phyloP scores from a whole-genome alignment of 202 grass and related monocot species.

The Saccharum hybrid region DNA sequence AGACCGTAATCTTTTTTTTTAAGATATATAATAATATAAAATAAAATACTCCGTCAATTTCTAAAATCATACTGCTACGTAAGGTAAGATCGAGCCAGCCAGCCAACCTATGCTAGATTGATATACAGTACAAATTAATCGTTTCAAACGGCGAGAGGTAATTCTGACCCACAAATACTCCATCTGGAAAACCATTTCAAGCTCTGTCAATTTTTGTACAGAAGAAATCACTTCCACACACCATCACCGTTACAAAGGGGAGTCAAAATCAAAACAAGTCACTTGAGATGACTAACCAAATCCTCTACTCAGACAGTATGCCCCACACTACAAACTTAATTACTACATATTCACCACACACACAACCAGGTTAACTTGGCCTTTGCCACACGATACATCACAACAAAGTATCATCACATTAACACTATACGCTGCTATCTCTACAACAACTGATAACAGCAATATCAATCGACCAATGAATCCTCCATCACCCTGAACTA shows the following conservation, averaged over 20 bases:
- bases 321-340: not conserved
- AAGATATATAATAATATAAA: not conserved
- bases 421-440: conserved; percentile 28
- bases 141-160: not conserved
- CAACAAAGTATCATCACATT: conserved; percentile 39
- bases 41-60: not conserved
- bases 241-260: conserved; percentile 34
- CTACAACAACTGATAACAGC: conserved; percentile 18
- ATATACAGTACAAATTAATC: too few species aligned
- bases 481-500: not conserved
- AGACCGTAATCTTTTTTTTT: not conserved
- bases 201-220: conserved; percentile 23
- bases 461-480: conserved; percentile 24
- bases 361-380: conserved; percentile 49
- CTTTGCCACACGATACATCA: conserved; percentile 46
- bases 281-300: not conserved
- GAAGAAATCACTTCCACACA: conserved; percentile 16
- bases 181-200: not conserved
- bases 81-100: too few species aligned
- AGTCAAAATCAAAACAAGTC: not conserved
- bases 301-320: conserved; percentile 16
- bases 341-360: conserved; percentile 18
- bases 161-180: not conserved
- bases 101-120: too few species aligned
- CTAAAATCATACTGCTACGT: not conserved